Evolutionary conservation across 768 basidiomycete species (phyloP).

Genomic region (Pilatotrama ljubarskyi): DNA sequence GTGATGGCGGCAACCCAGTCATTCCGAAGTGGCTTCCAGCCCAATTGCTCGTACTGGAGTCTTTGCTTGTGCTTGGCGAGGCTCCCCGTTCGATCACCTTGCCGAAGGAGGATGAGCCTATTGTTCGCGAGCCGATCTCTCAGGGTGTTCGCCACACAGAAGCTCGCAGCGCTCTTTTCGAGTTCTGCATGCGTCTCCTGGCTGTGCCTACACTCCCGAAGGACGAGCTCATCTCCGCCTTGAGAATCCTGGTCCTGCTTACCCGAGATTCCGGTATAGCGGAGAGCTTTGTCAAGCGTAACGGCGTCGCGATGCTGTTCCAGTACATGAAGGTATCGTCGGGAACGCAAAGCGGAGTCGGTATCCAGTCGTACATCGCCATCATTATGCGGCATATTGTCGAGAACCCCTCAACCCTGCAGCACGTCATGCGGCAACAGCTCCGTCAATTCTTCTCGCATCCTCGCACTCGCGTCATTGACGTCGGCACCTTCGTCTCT

Average conservation of each 20-base stretch:
- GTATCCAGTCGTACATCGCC: constrained; percentile 80
- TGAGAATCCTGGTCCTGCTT: constrained; percentile 83
- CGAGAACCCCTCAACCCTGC: constrained; percentile 69
- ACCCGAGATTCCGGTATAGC: constrained; percentile 72
- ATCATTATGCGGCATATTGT: constrained; percentile 91
- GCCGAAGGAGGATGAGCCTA: constrained; percentile 71
- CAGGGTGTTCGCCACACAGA: constrained; percentile 63
- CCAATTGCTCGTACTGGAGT: constrained; percentile 82
- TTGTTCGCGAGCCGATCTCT: constrained; percentile 49
- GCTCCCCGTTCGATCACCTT: constrained; percentile 64
- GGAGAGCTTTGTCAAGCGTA: constrained; percentile 62
- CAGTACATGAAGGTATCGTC: constrained; percentile 59
- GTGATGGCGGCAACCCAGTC: constrained; percentile 51
- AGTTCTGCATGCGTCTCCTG: constrained; percentile 75
- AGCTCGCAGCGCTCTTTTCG: constrained; percentile 67
- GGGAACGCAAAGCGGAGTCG: constrained; percentile 47
- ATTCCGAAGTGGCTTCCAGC: constrained; percentile 88
- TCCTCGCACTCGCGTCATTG: constrained; percentile 66
- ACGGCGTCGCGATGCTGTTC: constrained; percentile 67
- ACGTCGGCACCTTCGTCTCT: constrained; percentile 71
- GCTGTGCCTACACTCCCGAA: constrained; percentile 60
- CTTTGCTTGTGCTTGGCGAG: constrained; percentile 73
- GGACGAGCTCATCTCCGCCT: constrained; percentile 79
- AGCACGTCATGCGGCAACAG: constrained; percentile 77
- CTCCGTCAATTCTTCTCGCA: constrained; percentile 80